phyloP scores from a whole-genome alignment of 805 yeast genomes.

The Cyberlindnera mississippiensis region DNA sequence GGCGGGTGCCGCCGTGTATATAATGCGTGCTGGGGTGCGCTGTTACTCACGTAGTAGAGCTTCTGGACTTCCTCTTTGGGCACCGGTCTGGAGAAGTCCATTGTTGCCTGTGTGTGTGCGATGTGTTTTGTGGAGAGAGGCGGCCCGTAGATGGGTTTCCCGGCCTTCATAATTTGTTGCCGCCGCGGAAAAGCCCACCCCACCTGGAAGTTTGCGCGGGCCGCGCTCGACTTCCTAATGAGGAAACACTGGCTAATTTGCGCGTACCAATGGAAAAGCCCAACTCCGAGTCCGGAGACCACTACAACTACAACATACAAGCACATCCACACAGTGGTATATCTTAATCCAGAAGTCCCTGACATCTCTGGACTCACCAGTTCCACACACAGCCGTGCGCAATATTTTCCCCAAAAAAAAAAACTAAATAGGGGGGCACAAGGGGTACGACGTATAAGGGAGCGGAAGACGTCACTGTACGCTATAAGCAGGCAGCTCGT shows the following conservation, averaged over 20 bases:
- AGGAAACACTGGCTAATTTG: not conserved
- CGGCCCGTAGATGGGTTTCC: constrained; percentile 7
- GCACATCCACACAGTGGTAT: too few species aligned
- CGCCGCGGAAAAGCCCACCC: constrained; percentile 2
- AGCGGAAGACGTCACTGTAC: not conserved
- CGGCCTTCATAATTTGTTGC: constrained; percentile 11
- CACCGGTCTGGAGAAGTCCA: constrained; percentile 24
- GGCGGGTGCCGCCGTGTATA: not conserved
- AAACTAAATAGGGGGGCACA: too few species aligned
- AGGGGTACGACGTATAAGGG: too few species aligned
- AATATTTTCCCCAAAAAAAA: too few species aligned
- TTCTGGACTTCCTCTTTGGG: constrained; percentile 28
- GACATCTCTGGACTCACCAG: too few species aligned
- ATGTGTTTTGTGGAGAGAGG: constrained; percentile 7
- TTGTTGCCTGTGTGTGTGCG: constrained; percentile 6
- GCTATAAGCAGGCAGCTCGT: constrained; percentile 39
- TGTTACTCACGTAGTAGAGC: constrained; percentile 23
- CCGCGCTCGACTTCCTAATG: constrained; percentile 6
- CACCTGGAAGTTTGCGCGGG: constrained; percentile 1
- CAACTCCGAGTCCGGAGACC: too few species aligned
- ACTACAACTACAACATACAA: too few species aligned
- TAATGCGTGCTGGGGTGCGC: not conserved
- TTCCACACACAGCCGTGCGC: too few species aligned
- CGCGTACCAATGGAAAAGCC: not conserved
- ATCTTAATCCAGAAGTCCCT: too few species aligned